Conservation (phyloP, 495 filamentous ascomycete genomes). For the Penicillium soppii region DNA sequence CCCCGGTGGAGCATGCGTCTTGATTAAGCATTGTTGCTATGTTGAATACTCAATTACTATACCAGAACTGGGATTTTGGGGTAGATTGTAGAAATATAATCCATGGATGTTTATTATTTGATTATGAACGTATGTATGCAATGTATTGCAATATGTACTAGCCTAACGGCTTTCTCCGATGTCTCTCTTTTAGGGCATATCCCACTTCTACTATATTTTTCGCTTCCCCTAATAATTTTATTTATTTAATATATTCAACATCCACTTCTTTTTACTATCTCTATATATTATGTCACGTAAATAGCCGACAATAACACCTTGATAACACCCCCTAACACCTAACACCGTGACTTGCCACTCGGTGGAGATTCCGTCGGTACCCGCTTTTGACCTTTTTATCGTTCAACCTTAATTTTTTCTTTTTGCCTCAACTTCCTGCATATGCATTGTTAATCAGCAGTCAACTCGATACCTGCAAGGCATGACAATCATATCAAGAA, state of each 20-base stretch:
- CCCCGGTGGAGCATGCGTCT: neutral
- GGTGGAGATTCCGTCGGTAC: slow-evolving; percentile 28
- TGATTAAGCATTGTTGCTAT: slow-evolving; percentile 1
- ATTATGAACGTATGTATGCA: too few species aligned
- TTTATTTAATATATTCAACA: too few species aligned
- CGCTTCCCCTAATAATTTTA: too few species aligned
- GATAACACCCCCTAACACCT: neutral
- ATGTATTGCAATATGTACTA: neutral
- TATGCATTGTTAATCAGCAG: slow-evolving; percentile 17
- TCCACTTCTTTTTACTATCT: too few species aligned
- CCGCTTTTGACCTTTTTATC: slow-evolving; percentile 26
- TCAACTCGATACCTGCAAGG: neutral
- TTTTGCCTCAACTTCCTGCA: slow-evolving; percentile 6
- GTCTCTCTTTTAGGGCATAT: neutral
- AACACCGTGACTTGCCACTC: slow-evolving; percentile 2
- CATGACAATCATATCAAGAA: too few species aligned
- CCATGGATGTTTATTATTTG: too few species aligned
- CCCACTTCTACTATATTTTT: neutral
- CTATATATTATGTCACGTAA: neutral
- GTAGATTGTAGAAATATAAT: too few species aligned
- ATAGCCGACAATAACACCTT: neutral
- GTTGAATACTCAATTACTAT: slow-evolving; percentile 22
- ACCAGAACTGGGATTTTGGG: too few species aligned
- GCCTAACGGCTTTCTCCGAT: neutral
- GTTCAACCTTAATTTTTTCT: slow-evolving; percentile 25